Evolutionary conservation across 139 green algal genomes (phyloP), one percentile per base, ranked within the genome.

Genomic region (Micractinium conductrix): DNA sequence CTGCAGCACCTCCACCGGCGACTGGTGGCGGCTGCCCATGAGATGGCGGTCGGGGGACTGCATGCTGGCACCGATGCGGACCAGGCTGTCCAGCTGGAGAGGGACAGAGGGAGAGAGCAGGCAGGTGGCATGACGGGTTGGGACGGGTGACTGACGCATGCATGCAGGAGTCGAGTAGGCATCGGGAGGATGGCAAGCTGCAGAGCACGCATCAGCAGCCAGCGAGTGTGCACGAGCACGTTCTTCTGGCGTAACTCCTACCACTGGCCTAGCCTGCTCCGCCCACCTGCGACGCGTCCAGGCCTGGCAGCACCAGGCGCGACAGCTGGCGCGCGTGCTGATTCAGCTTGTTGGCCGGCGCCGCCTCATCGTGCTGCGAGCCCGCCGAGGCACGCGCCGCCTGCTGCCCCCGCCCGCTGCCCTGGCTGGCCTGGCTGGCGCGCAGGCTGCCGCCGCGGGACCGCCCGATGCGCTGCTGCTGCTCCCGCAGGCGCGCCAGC

Each of bases 41-140:
- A 12, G 33, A n/a, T 71, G 48, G 7, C 62, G 58, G 55, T 74
- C 73, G 4, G 84, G 84, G 17, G 84, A 88, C n/a, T 55, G 38
- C 71, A 85, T 63, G 79, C 84, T 88, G 33, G 84, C 84, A 4
- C 84, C 74, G 16, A 85, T 76, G 44, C 84, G 70, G 45, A 88
- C 84, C 45, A 88, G 60, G 45, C 76, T 85, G 73, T 88, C 84
- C 62, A 83, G 42, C 70, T 85, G 76, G 58, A 33, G 76, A n/a
- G 48, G 22, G 45, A 22, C 10, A 53, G 45, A 2, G 35, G 48
- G 37, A 2, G 19, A 37, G 24, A 50, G 24, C 74, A 69, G 24
- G 48, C 12, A 37, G 21, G 35, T n/a, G 2, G 28, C n/a, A n/a
- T n/a, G n/a, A 1, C n/a, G 28, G 33, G 33, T 40, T 38, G 63